Percentiles rank a stretch among this genome's conserved stretches.
These are phyloP conservation scores for Fusarium annulatum DNA, from an alignment of 2,329 filamentous ascomycete species.

Conservation along the genomic window DNA sequence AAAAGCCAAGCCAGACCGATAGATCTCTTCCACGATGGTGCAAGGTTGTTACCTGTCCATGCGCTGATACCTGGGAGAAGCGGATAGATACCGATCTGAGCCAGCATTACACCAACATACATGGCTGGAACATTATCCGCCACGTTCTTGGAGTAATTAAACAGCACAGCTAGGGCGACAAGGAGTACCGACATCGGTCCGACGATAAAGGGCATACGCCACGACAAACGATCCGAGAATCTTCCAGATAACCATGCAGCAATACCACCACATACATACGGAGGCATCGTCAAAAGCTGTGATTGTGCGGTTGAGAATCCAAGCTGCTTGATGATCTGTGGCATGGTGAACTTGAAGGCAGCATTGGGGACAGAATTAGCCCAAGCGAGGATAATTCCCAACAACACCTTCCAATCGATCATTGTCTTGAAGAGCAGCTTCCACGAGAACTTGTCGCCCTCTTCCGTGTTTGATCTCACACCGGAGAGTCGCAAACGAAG, in stretches of 20 bases:
- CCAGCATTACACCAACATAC: constrained; percentile 26
- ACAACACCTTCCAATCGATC: constrained; percentile 55
- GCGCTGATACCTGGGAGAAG: constrained; percentile 44
- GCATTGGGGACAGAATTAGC: constrained; percentile 40
- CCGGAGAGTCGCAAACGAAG: constrained; percentile 45
- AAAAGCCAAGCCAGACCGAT: constrained; percentile 42
- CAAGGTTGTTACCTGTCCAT: constrained; percentile 43
- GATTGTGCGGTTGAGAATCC: constrained; percentile 49
- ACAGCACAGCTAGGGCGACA: constrained; percentile 49
- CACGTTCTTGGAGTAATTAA: constrained; percentile 50
- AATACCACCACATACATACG: constrained; percentile 49
- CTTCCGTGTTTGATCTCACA: constrained; percentile 44
- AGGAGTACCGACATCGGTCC: constrained; percentile 46
- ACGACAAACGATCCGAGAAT: constrained; percentile 50
- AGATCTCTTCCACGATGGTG: constrained; percentile 37
- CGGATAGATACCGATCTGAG: constrained; percentile 46
- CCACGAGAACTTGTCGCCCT: constrained; percentile 44
- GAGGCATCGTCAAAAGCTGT: constrained; percentile 48
- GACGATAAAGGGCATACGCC: constrained; percentile 54
- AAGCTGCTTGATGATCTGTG: constrained; percentile 54
- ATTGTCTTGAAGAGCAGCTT: constrained; percentile 48
- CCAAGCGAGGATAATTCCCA: constrained; percentile 49
- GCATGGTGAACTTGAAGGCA: constrained; percentile 47
- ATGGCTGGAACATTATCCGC: constrained; percentile 48
- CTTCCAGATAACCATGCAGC: constrained; percentile 44